A percentile compares a stretch with the other conserved stretches of the same genome.
Conservation (phyloP, 1,139 yeast species). For the Scheffersomyces illinoinensis region DNA sequence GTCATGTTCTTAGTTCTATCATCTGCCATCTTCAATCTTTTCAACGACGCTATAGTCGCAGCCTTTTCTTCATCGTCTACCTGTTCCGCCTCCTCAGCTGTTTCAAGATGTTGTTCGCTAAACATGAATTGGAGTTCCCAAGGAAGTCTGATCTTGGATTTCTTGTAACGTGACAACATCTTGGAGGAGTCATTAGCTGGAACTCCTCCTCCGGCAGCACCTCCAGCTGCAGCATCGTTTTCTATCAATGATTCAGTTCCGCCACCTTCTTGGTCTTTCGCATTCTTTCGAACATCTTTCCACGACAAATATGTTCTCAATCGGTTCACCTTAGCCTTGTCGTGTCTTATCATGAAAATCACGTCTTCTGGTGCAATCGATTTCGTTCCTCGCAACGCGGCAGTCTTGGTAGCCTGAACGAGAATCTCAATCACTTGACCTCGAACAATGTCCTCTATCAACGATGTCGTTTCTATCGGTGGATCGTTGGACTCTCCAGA, state of each 20-base stretch:
- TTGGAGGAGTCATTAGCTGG: conserved; percentile 52
- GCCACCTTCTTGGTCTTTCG: conserved; percentile 90
- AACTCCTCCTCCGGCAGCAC: conserved; percentile 31
- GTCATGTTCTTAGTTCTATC: conserved; percentile 94
- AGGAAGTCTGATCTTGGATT: conserved; percentile 80
- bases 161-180: conserved; percentile 68
- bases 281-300: conserved; percentile 97
- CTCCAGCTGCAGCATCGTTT: conserved; percentile 36
- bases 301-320: conserved; percentile 88
- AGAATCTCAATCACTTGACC: conserved; percentile 91
- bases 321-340: conserved; percentile 90
- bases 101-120: conserved; percentile 81
- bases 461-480: conserved; percentile 83
- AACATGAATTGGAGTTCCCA: conserved; percentile 98
- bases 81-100: conserved; percentile 76
- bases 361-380: conserved; percentile 91
- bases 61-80: conserved; percentile 89
- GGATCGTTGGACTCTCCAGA: conserved; percentile 95
- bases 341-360: conserved; percentile 88
- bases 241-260: conserved; percentile 61
- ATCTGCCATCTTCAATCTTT: conserved; percentile 88
- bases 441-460: conserved; percentile 92
- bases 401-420: conserved; percentile 77
- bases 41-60: conserved; percentile 84
- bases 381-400: conserved; percentile 78